These are phyloP conservation scores for Corynespora cassiicola DNA, from an alignment of 2,329 filamentous ascomycete species.

Conservation along the genomic window DNA sequence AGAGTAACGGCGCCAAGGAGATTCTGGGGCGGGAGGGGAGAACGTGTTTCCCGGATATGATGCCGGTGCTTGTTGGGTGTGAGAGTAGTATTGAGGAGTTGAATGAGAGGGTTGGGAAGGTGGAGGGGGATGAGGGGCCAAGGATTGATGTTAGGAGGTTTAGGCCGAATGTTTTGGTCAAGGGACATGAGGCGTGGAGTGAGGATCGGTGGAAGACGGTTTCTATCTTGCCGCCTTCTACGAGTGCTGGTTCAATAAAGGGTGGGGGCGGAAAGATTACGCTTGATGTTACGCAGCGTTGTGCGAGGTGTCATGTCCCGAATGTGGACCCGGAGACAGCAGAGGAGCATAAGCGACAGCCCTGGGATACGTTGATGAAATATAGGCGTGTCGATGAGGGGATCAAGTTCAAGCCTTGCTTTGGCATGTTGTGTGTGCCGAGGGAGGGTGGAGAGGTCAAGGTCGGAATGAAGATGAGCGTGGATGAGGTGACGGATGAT, in stretches of 20 bases:
- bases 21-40: constrained; percentile 61
- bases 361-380: constrained; percentile 68
- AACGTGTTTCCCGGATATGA: constrained; percentile 67
- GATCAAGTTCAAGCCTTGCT: constrained; percentile 69
- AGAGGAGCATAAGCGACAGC: constrained; percentile 63
- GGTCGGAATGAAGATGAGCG: constrained; percentile 66
- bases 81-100: constrained; percentile 65
- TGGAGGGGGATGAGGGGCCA: constrained; percentile 57
- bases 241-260: constrained; percentile 7
- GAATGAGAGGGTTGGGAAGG: constrained; percentile 58
- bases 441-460: constrained; percentile 62
- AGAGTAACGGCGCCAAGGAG: constrained; percentile 62
- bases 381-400: constrained; percentile 67
- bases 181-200: constrained; percentile 63
- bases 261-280: constrained; percentile 39
- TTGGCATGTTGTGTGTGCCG: constrained; percentile 70
- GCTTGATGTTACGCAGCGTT: constrained; percentile 65
- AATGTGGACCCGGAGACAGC: constrained; percentile 71
- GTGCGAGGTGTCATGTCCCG: constrained; percentile 67
- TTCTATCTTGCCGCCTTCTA: constrained; percentile 45
- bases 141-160: constrained; percentile 65
- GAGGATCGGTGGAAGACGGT: constrained; percentile 70
- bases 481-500: constrained; percentile 62
- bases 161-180: constrained; percentile 68
- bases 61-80: constrained; percentile 63